A percentile compares a stretch with the other conserved stretches of the same genome.
Evolutionary conservation across 2,329 filamentous ascomycete genomes (phyloP).

Genomic region (Hymenoscyphus albidus): DNA sequence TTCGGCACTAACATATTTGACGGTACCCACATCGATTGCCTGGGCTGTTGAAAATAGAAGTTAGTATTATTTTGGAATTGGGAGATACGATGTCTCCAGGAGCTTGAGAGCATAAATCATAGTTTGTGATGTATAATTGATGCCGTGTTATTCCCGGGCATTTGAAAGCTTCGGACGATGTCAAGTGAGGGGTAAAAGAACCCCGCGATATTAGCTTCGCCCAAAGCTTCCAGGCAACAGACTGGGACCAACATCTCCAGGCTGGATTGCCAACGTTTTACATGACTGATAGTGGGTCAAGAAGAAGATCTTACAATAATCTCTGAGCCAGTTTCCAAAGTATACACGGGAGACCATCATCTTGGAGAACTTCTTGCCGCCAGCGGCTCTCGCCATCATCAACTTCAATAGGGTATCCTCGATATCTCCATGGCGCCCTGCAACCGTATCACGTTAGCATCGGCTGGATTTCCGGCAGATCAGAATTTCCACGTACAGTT

Average conservation of each 20-base stretch:
- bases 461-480: not conserved
- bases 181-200: not conserved
- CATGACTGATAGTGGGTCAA: not conserved
- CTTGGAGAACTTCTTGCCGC: constrained; percentile 81
- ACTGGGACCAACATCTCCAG: not conserved
- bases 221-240: not conserved
- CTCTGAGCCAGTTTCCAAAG: constrained; percentile 92
- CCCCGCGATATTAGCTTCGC: not conserved
- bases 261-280: not conserved
- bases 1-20: constrained; percentile 86
- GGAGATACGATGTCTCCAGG: not conserved
- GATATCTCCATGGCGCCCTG: constrained; percentile 84
- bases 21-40: constrained; percentile 86
- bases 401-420: constrained; percentile 83
- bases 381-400: constrained; percentile 55
- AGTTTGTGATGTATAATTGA: no score
- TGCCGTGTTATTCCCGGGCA: not conserved
- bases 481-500: constrained; percentile 58
- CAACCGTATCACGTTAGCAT: constrained; percentile 16
- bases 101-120: no score
- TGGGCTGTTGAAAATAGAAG: constrained; percentile 48
- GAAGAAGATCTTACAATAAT: constrained; percentile 57
- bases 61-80: constrained; percentile 15
- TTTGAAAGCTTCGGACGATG: not conserved
- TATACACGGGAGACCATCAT: constrained; percentile 85